Base-by-base conservation (phyloP, 768 basidiomycete species). In the Kondoa malvinella region DNA sequence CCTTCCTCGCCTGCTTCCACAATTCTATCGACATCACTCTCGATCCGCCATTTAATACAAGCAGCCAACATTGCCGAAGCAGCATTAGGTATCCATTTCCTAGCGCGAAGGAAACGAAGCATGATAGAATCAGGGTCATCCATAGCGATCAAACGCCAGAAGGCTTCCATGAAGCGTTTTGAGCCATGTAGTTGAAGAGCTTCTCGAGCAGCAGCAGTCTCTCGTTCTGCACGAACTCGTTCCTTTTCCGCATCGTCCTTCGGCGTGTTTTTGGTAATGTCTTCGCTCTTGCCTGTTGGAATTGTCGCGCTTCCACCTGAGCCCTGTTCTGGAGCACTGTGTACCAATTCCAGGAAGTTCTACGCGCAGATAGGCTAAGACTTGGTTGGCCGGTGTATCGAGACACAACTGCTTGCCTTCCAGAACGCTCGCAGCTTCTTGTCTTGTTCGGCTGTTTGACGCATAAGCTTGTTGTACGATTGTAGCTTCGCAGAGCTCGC, bases 1-100 rank as follows among this genome's bases (percentile, higher is more conserved):
- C 73, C 71, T 57, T 73, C 73, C 50, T 73, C 73, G 26, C 71
- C 73, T 33, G 69, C 68, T 27, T 67, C 63, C 27, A 72, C 72
- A 32, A 73, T 73, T 34, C 65, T 56, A 31, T 73, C 73, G 31
- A 73, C 73, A 21, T 71, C 71, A 1, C 66, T 68, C 25, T 72
- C 70, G 57, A 73, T 72, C 16, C 73, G 66, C 73, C 73, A 73
- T 34, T 71, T 72, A 65, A 72, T 68, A 60, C 73, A 73, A 1
- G 71, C 68, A 1, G 67, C 57, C 25, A 73, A 68, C 73, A 73
- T 73, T 1, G 73, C 70, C 0, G 72, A 70, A 27, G 68, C 73
- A 2, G 73, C 73, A 17, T 59, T 67, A 12, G 69, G 56, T n/a
- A 63, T 68, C 73, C 73, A 73, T 60, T 73, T 73, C 25, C 73